These are phyloP conservation scores for Penicillium glabrum DNA, from an alignment of 2,329 filamentous ascomycete genomes.

Conservation along the genomic window DNA sequence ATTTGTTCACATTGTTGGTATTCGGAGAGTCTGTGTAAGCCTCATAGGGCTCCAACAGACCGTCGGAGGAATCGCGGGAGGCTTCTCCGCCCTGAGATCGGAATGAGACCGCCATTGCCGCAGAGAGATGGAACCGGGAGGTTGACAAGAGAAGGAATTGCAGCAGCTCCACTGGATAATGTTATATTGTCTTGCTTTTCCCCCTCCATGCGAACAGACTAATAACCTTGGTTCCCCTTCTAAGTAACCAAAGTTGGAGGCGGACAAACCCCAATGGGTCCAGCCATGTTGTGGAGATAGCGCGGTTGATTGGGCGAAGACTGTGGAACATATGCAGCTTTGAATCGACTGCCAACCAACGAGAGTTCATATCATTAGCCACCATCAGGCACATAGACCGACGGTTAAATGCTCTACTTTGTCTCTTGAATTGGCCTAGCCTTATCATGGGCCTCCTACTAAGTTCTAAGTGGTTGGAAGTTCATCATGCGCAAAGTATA, in stretches of 20 bases:
- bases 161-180: neutral
- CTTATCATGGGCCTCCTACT: neutral
- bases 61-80: constrained; percentile 6
- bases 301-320: constrained; percentile 11
- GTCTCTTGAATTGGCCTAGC: neutral
- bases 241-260: neutral
- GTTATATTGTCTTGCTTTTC: neutral
- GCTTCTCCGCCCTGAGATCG: neutral
- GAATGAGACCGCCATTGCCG: constrained; percentile 7
- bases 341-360: neutral
- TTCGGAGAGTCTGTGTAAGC: constrained; percentile 16
- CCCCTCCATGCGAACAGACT: neutral
- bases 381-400: neutral
- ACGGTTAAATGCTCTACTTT: neutral
- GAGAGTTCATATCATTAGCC: neutral
- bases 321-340: neutral
- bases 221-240: neutral
- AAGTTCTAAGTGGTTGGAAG: neutral
- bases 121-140: neutral
- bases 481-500: neutral
- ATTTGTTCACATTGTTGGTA: constrained; percentile 1
- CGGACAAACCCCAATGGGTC: constrained; percentile 1
- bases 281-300: constrained; percentile 11
- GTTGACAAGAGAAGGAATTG: neutral
- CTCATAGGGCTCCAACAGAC: constrained; percentile 12